A percentile compares a stretch with the other conserved stretches of the same genome.
Evolutionary conservation across 257 asterid genomes (phyloP).

Genomic region (Solanum corneliomulleri): DNA sequence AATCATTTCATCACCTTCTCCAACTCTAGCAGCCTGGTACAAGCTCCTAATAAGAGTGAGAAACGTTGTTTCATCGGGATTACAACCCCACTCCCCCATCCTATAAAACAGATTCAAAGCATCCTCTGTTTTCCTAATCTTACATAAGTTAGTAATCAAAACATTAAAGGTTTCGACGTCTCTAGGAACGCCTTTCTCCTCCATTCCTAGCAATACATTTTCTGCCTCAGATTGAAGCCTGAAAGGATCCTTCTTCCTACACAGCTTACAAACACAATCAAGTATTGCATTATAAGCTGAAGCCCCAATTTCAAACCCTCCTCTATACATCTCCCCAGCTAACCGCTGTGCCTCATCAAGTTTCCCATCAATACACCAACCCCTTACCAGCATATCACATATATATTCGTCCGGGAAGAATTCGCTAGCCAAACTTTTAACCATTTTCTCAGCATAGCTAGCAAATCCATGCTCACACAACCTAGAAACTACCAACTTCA

Average conservation of each 20-base stretch:
- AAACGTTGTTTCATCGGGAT: slow-evolving; percentile 55
- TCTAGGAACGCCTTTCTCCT: slow-evolving; percentile 70
- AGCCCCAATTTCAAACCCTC: slow-evolving; percentile 70
- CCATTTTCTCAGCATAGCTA: slow-evolving; percentile 85
- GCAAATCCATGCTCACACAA: slow-evolving; percentile 72
- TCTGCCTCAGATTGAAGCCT: slow-evolving; percentile 44
- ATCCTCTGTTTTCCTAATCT: slow-evolving; percentile 63
- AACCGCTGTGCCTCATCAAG: slow-evolving; percentile 68
- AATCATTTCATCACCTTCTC: slow-evolving; percentile 92
- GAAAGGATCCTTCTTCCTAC: slow-evolving; percentile 81
- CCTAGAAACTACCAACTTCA: slow-evolving; percentile 47
- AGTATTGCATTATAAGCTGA: slow-evolving; percentile 57
- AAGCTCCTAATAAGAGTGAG: slow-evolving; percentile 65
- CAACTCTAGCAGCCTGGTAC: slow-evolving; percentile 81
- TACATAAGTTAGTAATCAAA: slow-evolving; percentile 65
- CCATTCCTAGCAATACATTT: slow-evolving; percentile 66
- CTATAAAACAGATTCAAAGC: slow-evolving; percentile 46
- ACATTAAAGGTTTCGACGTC: slow-evolving; percentile 81
- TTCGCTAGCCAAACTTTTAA: slow-evolving; percentile 65
- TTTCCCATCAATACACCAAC: slow-evolving; percentile 87
- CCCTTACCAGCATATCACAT: slow-evolving; percentile 63
- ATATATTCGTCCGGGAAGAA: slow-evolving; percentile 74
- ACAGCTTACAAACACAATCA: slow-evolving; percentile 79
- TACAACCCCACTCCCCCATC: slow-evolving; percentile 83
- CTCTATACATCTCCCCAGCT: slow-evolving; percentile 70